These are phyloP conservation scores for Saccharomyces paradoxus DNA, from an alignment of 805 yeast genomes.

Conservation along the genomic window DNA sequence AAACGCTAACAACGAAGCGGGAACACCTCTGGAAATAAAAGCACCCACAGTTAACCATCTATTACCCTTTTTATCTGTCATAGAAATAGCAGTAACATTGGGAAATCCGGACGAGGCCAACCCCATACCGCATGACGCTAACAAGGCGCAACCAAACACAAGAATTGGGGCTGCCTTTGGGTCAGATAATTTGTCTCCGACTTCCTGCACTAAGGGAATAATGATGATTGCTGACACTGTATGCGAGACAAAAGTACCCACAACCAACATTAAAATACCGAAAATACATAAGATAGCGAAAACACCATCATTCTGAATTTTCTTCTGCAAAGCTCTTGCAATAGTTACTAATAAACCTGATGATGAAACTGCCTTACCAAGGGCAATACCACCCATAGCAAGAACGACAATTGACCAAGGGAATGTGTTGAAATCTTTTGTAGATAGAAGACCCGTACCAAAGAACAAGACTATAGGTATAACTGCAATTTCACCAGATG, in stretches of 20 bases:
- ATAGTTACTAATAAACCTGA: slow-evolving; percentile 79
- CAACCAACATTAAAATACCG: slow-evolving; percentile 71
- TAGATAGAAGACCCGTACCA: slow-evolving; percentile 76
- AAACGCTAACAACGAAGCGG: slow-evolving; percentile 72
- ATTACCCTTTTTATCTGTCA: slow-evolving; percentile 85
- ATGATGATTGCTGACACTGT: slow-evolving; percentile 94
- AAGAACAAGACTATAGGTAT: slow-evolving; percentile 80
- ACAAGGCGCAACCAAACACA: slow-evolving; percentile 42
- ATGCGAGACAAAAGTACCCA: slow-evolving; percentile 93
- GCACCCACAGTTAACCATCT: slow-evolving; percentile 75
- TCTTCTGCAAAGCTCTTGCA: slow-evolving; percentile 58
- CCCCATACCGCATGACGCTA: slow-evolving; percentile 95
- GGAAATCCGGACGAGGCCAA: slow-evolving; percentile 96
- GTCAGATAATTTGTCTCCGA: slow-evolving; percentile 61
- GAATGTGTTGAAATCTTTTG: slow-evolving; percentile 86
- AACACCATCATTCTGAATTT: slow-evolving; percentile 52
- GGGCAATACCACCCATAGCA: slow-evolving; percentile 95
- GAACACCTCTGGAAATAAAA: slow-evolving; percentile 86
- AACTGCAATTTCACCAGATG: slow-evolving; percentile 85
- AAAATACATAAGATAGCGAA: slow-evolving; percentile 72
- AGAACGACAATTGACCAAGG: slow-evolving; percentile 93
- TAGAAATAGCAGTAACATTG: slow-evolving; percentile 94
- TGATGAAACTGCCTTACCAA: slow-evolving; percentile 89
- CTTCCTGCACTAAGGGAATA: slow-evolving; percentile 80
- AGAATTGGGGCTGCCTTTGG: slow-evolving; percentile 57